Evolutionary conservation across 164 flowering plant genomes (phyloP), one percentile per base, ranked within the genome.

Genomic region (grape (Vitis vinifera)): DNA sequence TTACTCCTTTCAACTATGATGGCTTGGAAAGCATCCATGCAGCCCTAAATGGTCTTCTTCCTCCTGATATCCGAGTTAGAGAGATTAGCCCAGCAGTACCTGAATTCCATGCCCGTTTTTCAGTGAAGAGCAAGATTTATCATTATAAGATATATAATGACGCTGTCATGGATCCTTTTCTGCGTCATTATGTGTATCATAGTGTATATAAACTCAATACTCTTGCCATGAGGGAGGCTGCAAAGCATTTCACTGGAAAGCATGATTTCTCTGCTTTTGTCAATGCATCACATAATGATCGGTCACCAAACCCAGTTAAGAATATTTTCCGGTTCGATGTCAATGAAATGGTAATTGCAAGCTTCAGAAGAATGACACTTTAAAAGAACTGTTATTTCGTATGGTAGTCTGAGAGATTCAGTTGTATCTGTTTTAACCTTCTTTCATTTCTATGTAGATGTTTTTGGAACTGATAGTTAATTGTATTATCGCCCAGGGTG

Each of bases 71-170:
- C 61, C 86, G 96, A 69, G 88, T 94, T 68, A 83, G 91, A 80
- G 95, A 94, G 77, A 75, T 94, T 59, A 88, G 97, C 76, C 81
- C 94, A 1, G 94, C 86, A 29, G 70, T 75, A n/a, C 92, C 93
- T 44, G 91, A 89, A 60, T 94, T 94, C 73, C 99, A 94, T 81
- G 96, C 99, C 48, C 91, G 97, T 44, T 94, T 86, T 78, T 92
- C 94, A 11, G 88, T 85, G 15, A 74, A 65, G 60, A 80, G 94
- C 78, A 92, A 94, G 86, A 74, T 87, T 74, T 94, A 94, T 76
- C 88, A 73, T 66, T 94, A 91, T 85, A 90, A 81, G 83, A 89
- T 92, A 70, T 92, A 85, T 68, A 87, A 86, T 73, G 90, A 82
- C 52, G 65, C 89, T 10, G 60, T 92, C 70, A 91, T 92, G 94